Evolutionary conservation across 176 grass and related monocot genomes (phyloP).

Genomic region (Cenchrus americanus): DNA sequence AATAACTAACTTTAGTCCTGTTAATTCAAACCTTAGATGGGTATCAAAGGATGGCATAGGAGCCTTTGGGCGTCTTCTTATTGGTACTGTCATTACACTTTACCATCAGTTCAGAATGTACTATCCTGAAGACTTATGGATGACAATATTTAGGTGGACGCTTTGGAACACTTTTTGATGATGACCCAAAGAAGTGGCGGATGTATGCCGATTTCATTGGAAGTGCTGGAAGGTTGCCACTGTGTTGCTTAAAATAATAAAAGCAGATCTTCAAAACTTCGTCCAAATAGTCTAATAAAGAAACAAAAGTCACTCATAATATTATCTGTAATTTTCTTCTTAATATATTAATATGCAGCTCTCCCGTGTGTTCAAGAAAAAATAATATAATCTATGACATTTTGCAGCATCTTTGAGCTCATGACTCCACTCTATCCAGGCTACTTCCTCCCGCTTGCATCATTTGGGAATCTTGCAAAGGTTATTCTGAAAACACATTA

Average conservation of each 20-base stretch:
- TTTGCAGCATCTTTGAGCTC: conserved; percentile 87
- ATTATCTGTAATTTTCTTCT: conserved; percentile 24
- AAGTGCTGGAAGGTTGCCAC: conserved; percentile 80
- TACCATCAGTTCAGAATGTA: conserved; percentile 11
- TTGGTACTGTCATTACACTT: conserved; percentile 62
- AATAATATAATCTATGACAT: conserved; percentile 33
- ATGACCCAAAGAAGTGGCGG: conserved; percentile 95
- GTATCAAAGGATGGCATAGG: conserved; percentile 96
- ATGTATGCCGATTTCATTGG: conserved; percentile 99
- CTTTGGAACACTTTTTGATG: conserved; percentile 89
- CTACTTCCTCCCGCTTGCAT: conserved; percentile 93
- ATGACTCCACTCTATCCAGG: conserved; percentile 79
- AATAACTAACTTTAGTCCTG: conserved; percentile 7
- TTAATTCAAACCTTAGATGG: conserved; percentile 67
- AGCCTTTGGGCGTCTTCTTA: conserved; percentile 81
- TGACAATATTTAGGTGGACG: conserved; percentile 67
- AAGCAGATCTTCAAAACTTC: conserved; percentile 7
- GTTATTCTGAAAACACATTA: conserved; percentile 56
- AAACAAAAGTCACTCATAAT: conserved; percentile 16
- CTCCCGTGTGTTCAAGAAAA: too few species aligned
- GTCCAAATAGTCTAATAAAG: conserved; percentile 11
- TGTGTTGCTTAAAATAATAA: conserved; percentile 19
- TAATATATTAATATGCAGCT: too few species aligned
- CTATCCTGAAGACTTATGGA: conserved; percentile 28
- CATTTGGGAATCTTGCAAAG: conserved; percentile 93